Conservation (phyloP, 2,329 filamentous ascomycete species). For the Seiridium cupressi region DNA sequence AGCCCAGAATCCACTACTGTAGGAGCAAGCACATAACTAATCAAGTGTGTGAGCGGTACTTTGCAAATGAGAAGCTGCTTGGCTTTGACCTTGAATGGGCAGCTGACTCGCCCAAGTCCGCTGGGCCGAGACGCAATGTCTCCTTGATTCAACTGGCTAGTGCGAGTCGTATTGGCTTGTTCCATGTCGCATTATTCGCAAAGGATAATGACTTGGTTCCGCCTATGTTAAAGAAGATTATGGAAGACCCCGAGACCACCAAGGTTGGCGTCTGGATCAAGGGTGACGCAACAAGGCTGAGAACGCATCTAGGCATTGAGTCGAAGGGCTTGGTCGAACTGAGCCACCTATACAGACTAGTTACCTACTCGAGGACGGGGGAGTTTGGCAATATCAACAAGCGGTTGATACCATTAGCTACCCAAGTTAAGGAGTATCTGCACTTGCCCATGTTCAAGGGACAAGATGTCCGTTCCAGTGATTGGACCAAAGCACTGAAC, state of each 20-base stretch:
- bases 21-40: slow-evolving; percentile 66
- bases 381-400: slow-evolving; percentile 62
- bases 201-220: slow-evolving; percentile 59
- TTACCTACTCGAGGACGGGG: slow-evolving; percentile 60
- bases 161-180: slow-evolving; percentile 72
- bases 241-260: slow-evolving; percentile 67
- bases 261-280: slow-evolving; percentile 79
- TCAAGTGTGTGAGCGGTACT: slow-evolving; percentile 59
- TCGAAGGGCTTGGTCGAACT: slow-evolving; percentile 73
- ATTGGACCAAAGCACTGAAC: slow-evolving; percentile 68
- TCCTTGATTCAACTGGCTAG: slow-evolving; percentile 83
- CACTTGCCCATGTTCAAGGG: slow-evolving; percentile 76
- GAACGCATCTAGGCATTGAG: slow-evolving; percentile 63
- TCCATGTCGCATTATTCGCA: slow-evolving; percentile 71
- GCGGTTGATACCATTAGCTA: slow-evolving; percentile 62
- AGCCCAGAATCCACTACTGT: slow-evolving; percentile 76
- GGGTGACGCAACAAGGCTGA: slow-evolving; percentile 67
- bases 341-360: slow-evolving; percentile 76
- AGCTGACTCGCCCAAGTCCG: slow-evolving; percentile 40
- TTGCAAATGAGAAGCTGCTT: slow-evolving; percentile 67
- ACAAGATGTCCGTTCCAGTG: slow-evolving; percentile 63
- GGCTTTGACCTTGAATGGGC: slow-evolving; percentile 92
- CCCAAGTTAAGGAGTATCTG: slow-evolving; percentile 69
- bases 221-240: slow-evolving; percentile 66
- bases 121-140: slow-evolving; percentile 64